These are phyloP conservation scores for Tetracentron sinense DNA, from an alignment of 164 flowering plant genomes.

Conservation along the genomic window DNA sequence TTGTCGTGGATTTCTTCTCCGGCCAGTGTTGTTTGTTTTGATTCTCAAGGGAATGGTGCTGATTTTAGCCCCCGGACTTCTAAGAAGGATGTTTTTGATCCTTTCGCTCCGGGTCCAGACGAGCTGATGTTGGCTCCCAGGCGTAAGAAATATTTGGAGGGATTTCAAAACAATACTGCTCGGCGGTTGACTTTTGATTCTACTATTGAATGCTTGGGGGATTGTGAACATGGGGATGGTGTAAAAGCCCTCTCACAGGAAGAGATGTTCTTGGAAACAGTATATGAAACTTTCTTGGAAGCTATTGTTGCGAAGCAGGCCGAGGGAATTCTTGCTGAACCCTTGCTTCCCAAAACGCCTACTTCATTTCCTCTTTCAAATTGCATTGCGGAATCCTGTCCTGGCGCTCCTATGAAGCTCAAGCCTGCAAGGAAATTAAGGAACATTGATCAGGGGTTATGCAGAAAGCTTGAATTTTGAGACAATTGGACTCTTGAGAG, in stretches of 20 bases:
- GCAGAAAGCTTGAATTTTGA: constrained; percentile 70
- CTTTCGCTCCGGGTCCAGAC: constrained; percentile 72
- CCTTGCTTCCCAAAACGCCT: constrained; percentile 29
- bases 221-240: neutral
- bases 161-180: constrained; percentile 21
- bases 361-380: constrained; percentile 19
- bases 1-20: constrained; percentile 23
- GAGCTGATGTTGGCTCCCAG: constrained; percentile 50
- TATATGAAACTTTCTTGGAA: constrained; percentile 44
- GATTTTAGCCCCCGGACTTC: constrained; percentile 48
- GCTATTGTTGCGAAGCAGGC: constrained; percentile 34
- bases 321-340: constrained; percentile 28
- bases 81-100: constrained; percentile 48
- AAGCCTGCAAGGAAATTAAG: constrained; percentile 30
- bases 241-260: constrained; percentile 30
- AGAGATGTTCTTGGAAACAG: constrained; percentile 36
- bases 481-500: neutral
- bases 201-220: neutral
- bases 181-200: constrained; percentile 40
- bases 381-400: constrained; percentile 62
- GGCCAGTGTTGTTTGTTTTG: neutral
- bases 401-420: constrained; percentile 57
- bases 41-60: neutral
- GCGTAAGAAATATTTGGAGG: constrained; percentile 28
- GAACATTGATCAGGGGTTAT: constrained; percentile 31